Evolutionary conservation across 805 yeast species (phyloP), one percentile per base, ranked within the genome.

Genomic region (Clavispora carvajalis): DNA sequence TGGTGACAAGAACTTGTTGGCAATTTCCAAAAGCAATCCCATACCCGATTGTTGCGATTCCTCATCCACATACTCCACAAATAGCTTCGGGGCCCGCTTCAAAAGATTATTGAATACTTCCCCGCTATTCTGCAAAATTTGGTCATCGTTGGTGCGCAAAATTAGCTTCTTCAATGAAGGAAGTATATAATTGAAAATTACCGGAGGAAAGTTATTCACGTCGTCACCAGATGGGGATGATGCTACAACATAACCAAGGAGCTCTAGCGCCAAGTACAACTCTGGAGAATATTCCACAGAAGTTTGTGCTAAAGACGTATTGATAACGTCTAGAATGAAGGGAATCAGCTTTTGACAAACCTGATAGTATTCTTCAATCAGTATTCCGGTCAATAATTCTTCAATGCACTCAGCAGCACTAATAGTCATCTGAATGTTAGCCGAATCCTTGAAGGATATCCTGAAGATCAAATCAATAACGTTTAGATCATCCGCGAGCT

Each of bases 41-140:
- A 76, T 60, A 0, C 86, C 87, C 1, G 73, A 49, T 34, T 64
- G 58, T 11, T 51, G 56, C 6, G 67, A 61, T 3, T 59, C 49
- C 1, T 63, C 58, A n/a, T 62, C 62, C 2, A 39, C 46, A 44
- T 60, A 73, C 5, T 51, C 45, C 8, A 62, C 39, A 37, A 76
- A 63, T 26, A 53, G 49, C 8, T 46, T 39, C 2, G 75, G 54
- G 5, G 72, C 70, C 11, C 58, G 62, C 34, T 65, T 63, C 18
- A 88, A 62, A 30, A 89, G 59, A 22, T 74, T 76, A 43, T 80
- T 79, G 51, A 85, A 79, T 4, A 82, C 80, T 45, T 85, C 91
- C 0, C 91, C 84, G 2, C 89, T 82, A 9, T 79, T 66, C 60
- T 89, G 95, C 23, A 89, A 58, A 7, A 87, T 73, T 53, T 83